These are phyloP conservation scores for Drechslerella stenobrocha DNA, from an alignment of 2,329 filamentous ascomycete species.

Conservation along the genomic window DNA sequence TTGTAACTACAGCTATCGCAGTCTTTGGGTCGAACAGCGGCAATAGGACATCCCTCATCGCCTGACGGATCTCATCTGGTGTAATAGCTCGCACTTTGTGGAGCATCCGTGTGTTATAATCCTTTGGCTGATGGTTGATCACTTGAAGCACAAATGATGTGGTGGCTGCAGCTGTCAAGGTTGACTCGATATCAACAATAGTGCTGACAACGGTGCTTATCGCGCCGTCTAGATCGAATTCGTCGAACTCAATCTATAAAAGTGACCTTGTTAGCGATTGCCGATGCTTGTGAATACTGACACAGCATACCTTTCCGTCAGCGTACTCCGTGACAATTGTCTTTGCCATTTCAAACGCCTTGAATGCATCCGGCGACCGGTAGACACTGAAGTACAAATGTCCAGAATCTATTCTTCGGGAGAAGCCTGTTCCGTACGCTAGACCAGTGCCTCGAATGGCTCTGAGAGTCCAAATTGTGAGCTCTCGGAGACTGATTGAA, in stretches of 20 bases:
- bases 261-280: too few relatives aligned
- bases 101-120: slow-evolving; percentile 77
- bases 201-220: slow-evolving; percentile 84
- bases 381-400: slow-evolving; percentile 83
- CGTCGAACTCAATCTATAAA: slow-evolving; percentile 67
- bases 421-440: slow-evolving; percentile 84
- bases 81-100: slow-evolving; percentile 75
- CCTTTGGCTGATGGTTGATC: slow-evolving; percentile 71
- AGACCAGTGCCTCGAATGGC: slow-evolving; percentile 90
- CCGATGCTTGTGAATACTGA: background rate
- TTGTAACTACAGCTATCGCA: slow-evolving; percentile 85
- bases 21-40: slow-evolving; percentile 77
- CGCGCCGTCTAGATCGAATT: slow-evolving; percentile 81
- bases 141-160: slow-evolving; percentile 83
- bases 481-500: background rate
- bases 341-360: slow-evolving; percentile 77
- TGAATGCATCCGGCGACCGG: slow-evolving; percentile 83
- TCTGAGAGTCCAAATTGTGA: slow-evolving; percentile 53
- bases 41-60: slow-evolving; percentile 73
- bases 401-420: slow-evolving; percentile 75
- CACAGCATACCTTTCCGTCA: slow-evolving; percentile 63
- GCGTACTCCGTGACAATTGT: slow-evolving; percentile 75
- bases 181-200: slow-evolving; percentile 86
- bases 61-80: slow-evolving; percentile 73
- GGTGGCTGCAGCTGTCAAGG: slow-evolving; percentile 77